A percentile compares a stretch with the other conserved stretches of the same genome.
Evolutionary conservation across 257 asterid genomes (phyloP).

Genomic region (Lavandula angustifolia): DNA sequence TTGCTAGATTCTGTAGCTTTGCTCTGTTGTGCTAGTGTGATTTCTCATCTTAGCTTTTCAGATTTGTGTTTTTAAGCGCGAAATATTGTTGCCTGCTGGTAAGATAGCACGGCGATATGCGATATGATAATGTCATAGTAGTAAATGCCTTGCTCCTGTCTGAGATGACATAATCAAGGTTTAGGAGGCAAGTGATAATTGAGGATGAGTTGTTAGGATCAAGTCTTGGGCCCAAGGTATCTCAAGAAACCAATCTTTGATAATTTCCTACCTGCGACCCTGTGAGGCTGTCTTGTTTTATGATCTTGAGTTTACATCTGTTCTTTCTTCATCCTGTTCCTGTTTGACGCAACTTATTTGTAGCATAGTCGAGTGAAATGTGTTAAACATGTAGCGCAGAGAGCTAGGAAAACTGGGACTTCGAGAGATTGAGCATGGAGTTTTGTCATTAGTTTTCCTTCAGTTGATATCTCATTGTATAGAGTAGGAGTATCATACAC

Average conservation of each 20-base stretch:
- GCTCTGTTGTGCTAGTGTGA: background rate
- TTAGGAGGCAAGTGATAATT: background rate
- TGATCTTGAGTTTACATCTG: constrained; percentile 4
- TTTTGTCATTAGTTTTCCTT: background rate
- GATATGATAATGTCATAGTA: background rate
- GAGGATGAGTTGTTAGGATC: background rate
- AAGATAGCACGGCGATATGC: background rate
- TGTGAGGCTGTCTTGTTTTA: background rate
- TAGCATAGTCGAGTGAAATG: background rate
- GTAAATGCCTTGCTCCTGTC: background rate
- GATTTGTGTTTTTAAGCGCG: background rate
- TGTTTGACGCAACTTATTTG: background rate
- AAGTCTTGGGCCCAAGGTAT: background rate
- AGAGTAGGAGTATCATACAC: background rate
- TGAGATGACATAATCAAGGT: background rate
- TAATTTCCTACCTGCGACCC: background rate
- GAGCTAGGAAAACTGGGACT: background rate
- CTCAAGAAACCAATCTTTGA: constrained; percentile 5
- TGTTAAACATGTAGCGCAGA: background rate
- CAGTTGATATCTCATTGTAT: background rate
- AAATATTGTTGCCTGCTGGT: constrained; percentile 7
- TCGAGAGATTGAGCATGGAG: background rate
- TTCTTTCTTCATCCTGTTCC: background rate
- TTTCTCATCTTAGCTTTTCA: background rate
- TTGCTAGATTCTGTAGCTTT: constrained; percentile 2